Evolutionary conservation across 2,329 filamentous ascomycete genomes (phyloP).

Genomic region (Aureobasidium namibiae): DNA sequence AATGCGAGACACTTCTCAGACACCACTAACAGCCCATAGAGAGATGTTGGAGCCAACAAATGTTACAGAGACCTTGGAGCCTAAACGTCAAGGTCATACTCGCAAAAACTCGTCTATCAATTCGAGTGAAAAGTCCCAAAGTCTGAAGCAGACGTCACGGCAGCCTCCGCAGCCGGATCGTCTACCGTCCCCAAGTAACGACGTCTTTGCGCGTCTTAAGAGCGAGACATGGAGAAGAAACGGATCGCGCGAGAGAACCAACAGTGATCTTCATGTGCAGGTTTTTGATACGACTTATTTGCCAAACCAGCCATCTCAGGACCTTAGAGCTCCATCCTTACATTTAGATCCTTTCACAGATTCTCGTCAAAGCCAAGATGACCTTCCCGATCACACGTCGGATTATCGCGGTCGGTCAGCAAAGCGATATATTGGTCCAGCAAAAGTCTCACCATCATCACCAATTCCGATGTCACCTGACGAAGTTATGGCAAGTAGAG

Average conservation of each 20-base stretch:
- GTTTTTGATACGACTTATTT: conserved; percentile 37
- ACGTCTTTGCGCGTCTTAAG: conserved; percentile 54
- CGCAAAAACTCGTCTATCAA: conserved; percentile 20
- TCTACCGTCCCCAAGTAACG: conserved; percentile 61
- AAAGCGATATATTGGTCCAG: conserved; percentile 61
- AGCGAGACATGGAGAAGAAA: conserved; percentile 55
- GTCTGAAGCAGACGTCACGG: neutral
- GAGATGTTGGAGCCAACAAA: conserved; percentile 22
- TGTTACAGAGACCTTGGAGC: conserved; percentile 2
- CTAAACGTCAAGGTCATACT: conserved; percentile 7
- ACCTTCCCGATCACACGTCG: conserved; percentile 35
- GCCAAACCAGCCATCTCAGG: conserved; percentile 18
- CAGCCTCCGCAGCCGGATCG: conserved; percentile 33
- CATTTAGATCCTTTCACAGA: conserved; percentile 8
- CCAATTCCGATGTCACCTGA: conserved; percentile 92
- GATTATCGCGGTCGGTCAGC: conserved; percentile 62
- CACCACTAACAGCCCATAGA: conserved; percentile 57
- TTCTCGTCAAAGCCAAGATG: conserved; percentile 10
- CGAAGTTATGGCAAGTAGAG: conserved; percentile 40
- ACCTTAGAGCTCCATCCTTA: neutral
- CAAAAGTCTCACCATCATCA: conserved; percentile 83
- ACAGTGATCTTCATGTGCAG: conserved; percentile 53
- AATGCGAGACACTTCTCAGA: conserved; percentile 49
- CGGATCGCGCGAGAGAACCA: conserved; percentile 70
- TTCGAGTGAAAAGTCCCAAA: neutral